Percentiles rank a stretch among this genome's conserved stretches.
phyloP scores from a whole-genome alignment of 202 grass and related monocot species.

The Saccharum hybrid region DNA sequence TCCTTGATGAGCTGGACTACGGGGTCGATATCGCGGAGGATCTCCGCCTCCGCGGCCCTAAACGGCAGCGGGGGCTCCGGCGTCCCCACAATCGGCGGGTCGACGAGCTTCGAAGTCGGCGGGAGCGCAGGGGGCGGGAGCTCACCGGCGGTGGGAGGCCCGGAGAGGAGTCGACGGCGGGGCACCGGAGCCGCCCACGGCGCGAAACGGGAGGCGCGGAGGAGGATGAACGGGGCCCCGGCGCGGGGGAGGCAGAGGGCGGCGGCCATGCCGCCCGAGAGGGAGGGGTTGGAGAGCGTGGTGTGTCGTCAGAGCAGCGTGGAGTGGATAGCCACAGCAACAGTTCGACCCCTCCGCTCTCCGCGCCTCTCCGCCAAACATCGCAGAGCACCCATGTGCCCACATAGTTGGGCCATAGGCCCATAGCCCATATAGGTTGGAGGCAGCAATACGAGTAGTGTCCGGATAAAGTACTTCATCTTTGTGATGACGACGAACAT shows the following conservation, averaged over 20 bases:
- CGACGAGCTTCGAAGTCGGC: slow-evolving; percentile 40
- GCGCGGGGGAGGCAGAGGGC: slow-evolving; percentile 26
- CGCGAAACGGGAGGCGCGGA: slow-evolving; percentile 16
- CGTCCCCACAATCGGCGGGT: background rate
- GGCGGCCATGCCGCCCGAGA: slow-evolving; percentile 41
- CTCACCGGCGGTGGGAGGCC: slow-evolving; percentile 45
- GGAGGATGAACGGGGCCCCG: slow-evolving; percentile 44
- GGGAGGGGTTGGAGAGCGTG: background rate
- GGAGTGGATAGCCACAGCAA: background rate
- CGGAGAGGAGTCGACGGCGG: slow-evolving; percentile 34
- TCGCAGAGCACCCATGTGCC: no score
- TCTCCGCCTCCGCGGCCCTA: slow-evolving; percentile 64
- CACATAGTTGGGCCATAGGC: background rate
- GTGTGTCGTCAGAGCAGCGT: background rate
- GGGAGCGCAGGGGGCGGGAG: slow-evolving; percentile 28
- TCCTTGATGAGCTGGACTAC: slow-evolving; percentile 66
- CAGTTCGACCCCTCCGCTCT: background rate
- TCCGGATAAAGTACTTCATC: no score
- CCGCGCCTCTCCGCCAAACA: background rate
- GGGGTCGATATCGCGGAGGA: slow-evolving; percentile 68
- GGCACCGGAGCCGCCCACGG: slow-evolving; percentile 28
- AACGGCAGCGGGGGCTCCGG: slow-evolving; percentile 46
- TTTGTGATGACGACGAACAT: no score
- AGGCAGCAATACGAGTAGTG: no score
- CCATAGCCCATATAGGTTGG: no score